phyloP scores from a whole-genome alignment of 345 rosid species.

The Diplotaxis tenuifolia region DNA sequence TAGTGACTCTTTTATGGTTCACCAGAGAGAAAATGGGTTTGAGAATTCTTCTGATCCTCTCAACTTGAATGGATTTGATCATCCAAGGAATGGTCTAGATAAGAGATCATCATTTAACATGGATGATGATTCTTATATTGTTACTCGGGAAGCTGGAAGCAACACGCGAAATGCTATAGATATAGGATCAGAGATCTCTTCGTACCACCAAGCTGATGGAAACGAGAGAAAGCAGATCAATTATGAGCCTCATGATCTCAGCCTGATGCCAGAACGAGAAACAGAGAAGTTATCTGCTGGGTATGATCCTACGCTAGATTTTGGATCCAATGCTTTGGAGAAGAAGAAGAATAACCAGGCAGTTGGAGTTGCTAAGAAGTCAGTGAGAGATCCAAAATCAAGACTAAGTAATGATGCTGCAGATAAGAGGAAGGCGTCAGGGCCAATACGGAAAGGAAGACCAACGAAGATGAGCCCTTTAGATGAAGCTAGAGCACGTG shows the following conservation, averaged over 20 bases:
- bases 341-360: constrained; percentile 51
- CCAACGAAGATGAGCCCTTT: constrained; percentile 77
- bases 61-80: constrained; percentile 53
- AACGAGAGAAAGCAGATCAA: constrained; percentile 44
- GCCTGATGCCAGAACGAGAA: constrained; percentile 74
- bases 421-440: constrained; percentile 66
- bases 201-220: constrained; percentile 42
- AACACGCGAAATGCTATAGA: constrained; percentile 51
- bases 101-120: constrained; percentile 50
- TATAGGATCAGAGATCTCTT: constrained; percentile 62
- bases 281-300: constrained; percentile 50
- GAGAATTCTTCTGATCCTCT: constrained; percentile 47
- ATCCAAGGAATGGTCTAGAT: constrained; percentile 41
- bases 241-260: constrained; percentile 81
- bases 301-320: constrained; percentile 81
- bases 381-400: constrained; percentile 57
- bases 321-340: constrained; percentile 48
- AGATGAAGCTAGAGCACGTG: constrained; percentile 94
- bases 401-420: constrained; percentile 48
- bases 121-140: constrained; percentile 82
- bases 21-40: constrained; percentile 42
- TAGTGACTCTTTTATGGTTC: constrained; percentile 49
- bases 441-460: constrained; percentile 78
- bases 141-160: constrained; percentile 47
- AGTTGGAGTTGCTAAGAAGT: constrained; percentile 51